Conservation (phyloP, 75 land plant genomes). For the Cunninghamia lanceolata region DNA sequence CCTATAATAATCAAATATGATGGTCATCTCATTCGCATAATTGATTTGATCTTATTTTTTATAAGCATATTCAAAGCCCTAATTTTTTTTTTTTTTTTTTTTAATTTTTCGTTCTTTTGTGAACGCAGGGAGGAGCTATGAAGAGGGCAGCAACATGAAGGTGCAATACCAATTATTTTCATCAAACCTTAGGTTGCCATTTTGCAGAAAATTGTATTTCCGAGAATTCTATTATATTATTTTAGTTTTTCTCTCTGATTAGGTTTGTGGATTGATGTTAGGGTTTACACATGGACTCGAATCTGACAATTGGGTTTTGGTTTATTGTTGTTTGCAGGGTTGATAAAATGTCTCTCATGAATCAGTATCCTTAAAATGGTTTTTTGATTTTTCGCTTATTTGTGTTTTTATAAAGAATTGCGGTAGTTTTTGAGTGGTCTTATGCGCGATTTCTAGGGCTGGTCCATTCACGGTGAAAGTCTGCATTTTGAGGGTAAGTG, state of each 20-base stretch:
- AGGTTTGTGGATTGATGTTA: slow-evolving; percentile 2
- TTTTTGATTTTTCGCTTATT: not conserved
- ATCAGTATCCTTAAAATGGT: slow-evolving; percentile 55
- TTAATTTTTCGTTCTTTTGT: too few species aligned
- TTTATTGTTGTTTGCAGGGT: slow-evolving; percentile 47
- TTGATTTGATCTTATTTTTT: too few species aligned
- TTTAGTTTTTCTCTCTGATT: not conserved
- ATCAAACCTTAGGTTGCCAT: not conserved
- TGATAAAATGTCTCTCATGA: slow-evolving; percentile 87
- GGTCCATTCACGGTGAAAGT: not conserved
- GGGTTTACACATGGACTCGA: not conserved
- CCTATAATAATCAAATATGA: too few species aligned
- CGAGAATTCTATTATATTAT: not conserved
- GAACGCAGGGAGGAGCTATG: too few species aligned
- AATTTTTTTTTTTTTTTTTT: too few species aligned
- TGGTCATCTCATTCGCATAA: too few species aligned
- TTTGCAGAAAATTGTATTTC: not conserved
- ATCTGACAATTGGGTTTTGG: slow-evolving; percentile 4
- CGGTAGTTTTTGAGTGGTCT: not conserved
- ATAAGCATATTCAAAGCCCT: too few species aligned
- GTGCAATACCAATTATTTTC: too few species aligned
- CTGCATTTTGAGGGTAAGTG: not conserved
- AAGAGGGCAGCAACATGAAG: too few species aligned
- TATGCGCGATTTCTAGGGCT: not conserved
- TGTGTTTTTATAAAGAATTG: not conserved